Conservation (phyloP, 2,329 filamentous ascomycete species). For the Raffaelea albimanens region DNA sequence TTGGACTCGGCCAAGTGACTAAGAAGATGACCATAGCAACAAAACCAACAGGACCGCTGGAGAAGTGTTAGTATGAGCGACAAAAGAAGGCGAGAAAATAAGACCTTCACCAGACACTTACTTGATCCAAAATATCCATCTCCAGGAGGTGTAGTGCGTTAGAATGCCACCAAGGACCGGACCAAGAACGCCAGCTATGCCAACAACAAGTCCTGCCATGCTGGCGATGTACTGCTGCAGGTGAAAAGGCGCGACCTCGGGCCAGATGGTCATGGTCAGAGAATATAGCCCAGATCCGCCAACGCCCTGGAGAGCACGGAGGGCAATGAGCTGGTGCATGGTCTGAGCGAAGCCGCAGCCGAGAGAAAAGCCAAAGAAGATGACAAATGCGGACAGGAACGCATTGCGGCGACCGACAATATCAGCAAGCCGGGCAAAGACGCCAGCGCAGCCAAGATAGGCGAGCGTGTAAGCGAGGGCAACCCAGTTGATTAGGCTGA, state of each 20-base stretch:
- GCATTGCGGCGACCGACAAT: conserved; percentile 43
- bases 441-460: conserved; percentile 46
- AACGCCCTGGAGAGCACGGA: conserved; percentile 39
- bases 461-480: conserved; percentile 46
- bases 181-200: conserved; percentile 38
- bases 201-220: conserved; percentile 39
- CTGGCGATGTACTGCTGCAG: conserved; percentile 33
- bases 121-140: conserved; percentile 54
- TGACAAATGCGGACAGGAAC: conserved; percentile 37
- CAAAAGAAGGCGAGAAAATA: not conserved
- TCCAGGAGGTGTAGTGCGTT: conserved; percentile 39
- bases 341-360: conserved; percentile 39
- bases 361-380: conserved; percentile 49
- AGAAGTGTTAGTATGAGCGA: not conserved
- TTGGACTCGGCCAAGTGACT: conserved; percentile 37
- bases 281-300: conserved; percentile 46
- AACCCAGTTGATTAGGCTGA: conserved; percentile 41
- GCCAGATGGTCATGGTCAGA: conserved; percentile 45
- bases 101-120: conserved; percentile 18
- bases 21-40: conserved; percentile 37
- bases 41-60: conserved; percentile 40
- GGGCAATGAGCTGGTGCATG: conserved; percentile 37
- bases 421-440: conserved; percentile 45
- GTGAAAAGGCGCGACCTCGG: conserved; percentile 35
- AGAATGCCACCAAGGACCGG: conserved; percentile 42